Percentiles rank a stretch among this genome's conserved stretches.
These are phyloP conservation scores for Corchorus olitorius DNA, from an alignment of 345 rosid genomes.

Conservation along the genomic window DNA sequence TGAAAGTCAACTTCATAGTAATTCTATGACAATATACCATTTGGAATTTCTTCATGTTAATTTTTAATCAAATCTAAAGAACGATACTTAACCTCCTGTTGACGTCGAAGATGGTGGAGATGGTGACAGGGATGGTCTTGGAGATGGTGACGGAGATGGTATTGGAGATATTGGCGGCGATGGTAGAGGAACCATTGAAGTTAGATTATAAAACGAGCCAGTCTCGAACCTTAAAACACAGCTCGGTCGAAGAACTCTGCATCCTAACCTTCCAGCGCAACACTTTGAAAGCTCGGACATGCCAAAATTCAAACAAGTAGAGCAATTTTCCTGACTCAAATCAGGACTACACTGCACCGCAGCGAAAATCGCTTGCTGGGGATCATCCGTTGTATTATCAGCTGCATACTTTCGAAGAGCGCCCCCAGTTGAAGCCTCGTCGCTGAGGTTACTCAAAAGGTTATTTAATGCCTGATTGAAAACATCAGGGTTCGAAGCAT, in stretches of 20 bases:
- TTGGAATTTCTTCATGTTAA: neutral
- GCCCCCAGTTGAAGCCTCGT: slow-evolving; percentile 1
- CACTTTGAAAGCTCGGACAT: slow-evolving; percentile 20
- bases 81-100: neutral
- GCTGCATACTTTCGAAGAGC: slow-evolving; percentile 15
- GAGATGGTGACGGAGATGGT: neutral
- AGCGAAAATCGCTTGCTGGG: slow-evolving; percentile 27
- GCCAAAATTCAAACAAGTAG: slow-evolving; percentile 31
- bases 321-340: slow-evolving; percentile 39
- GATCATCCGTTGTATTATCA: slow-evolving; percentile 1
- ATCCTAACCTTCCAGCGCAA: slow-evolving; percentile 37
- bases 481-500: slow-evolving; percentile 28
- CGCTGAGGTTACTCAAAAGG: slow-evolving; percentile 10
- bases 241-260: slow-evolving; percentile 32
- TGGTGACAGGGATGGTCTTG: neutral
- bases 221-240: slow-evolving; percentile 31
- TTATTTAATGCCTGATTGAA: slow-evolving; percentile 31
- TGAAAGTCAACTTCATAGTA: too few species aligned
- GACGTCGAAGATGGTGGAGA: neutral
- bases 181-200: neutral
- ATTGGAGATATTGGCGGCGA: neutral
- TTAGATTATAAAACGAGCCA: slow-evolving; percentile 14
- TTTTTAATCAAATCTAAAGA: neutral
- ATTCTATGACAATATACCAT: too few species aligned
- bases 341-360: slow-evolving; percentile 62